These are phyloP conservation scores for Theobroma grandiflorum DNA, from an alignment of 441 rosid genomes.

Conservation along the genomic window DNA sequence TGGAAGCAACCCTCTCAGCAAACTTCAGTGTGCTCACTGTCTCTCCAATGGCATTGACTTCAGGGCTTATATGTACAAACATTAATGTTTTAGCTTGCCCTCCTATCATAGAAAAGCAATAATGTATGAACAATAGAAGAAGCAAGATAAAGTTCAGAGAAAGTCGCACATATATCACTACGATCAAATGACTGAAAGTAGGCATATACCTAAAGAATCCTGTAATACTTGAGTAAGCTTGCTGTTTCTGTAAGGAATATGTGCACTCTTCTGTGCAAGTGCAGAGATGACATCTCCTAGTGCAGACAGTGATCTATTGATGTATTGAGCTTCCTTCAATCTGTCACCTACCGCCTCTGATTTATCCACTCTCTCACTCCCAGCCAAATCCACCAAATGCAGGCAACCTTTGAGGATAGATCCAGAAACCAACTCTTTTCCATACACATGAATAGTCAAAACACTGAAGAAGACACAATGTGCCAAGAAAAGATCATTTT, in stretches of 20 bases:
- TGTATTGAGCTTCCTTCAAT: conserved; percentile 95
- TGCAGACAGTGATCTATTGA: conserved; percentile 89
- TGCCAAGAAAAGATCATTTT: conserved; percentile 7
- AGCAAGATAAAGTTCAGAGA: not conserved
- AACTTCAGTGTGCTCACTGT: conserved; percentile 94
- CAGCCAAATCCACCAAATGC: conserved; percentile 95
- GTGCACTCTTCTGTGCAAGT: conserved; percentile 88
- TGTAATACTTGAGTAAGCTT: conserved; percentile 93
- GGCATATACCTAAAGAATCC: conserved; percentile 75
- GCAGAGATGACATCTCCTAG: conserved; percentile 94
- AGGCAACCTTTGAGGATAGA: conserved; percentile 85
- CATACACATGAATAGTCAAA: conserved; percentile 89
- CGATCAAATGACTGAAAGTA: conserved; percentile 14
- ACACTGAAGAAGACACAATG: conserved; percentile 52
- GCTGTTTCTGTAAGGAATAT: conserved; percentile 94
- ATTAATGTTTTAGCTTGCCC: conserved; percentile 97
- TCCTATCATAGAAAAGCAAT: conserved; percentile 46
- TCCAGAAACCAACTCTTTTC: conserved; percentile 81
- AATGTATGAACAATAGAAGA: conserved; percentile 1
- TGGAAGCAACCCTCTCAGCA: conserved; percentile 91
- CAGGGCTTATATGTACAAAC: conserved; percentile 95
- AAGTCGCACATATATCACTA: not conserved
- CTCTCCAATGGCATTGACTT: conserved; percentile 80
- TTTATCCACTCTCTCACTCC: conserved; percentile 96
- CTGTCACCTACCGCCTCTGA: conserved; percentile 96